Evolutionary conservation across 2,329 filamentous ascomycete genomes (phyloP).

Genomic region (Orbilia oligospora): DNA sequence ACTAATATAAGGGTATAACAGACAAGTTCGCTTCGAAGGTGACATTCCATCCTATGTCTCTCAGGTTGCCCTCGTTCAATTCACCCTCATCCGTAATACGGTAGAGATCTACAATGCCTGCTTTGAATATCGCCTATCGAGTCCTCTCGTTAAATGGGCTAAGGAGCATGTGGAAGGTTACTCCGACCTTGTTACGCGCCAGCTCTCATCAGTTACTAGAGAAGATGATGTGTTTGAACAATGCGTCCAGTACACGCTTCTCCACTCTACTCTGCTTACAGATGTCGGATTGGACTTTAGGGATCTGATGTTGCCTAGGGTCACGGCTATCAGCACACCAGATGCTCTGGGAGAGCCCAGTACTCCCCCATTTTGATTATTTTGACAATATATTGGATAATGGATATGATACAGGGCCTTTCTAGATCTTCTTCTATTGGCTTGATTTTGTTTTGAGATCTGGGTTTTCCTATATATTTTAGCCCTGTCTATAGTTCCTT

Average conservation of each 20-base stretch:
- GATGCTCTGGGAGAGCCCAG: constrained; percentile 34
- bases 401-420: background rate
- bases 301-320: constrained; percentile 71
- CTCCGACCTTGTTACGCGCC: constrained; percentile 83
- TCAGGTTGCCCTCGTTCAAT: constrained; percentile 95
- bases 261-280: constrained; percentile 82
- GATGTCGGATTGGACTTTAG: constrained; percentile 93
- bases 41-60: constrained; percentile 94
- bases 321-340: background rate
- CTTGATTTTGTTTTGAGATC: background rate
- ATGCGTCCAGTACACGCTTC: constrained; percentile 84
- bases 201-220: constrained; percentile 86
- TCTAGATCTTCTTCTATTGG: background rate
- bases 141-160: constrained; percentile 97
- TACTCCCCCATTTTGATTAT: background rate
- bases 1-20: constrained; percentile 66
- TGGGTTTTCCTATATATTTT: background rate
- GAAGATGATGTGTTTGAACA: constrained; percentile 83
- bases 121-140: constrained; percentile 89
- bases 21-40: constrained; percentile 95
- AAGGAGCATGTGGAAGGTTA: constrained; percentile 94
- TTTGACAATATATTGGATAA: background rate
- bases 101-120: constrained; percentile 88
- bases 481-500: background rate
- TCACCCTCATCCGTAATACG: constrained; percentile 93